Evolutionary conservation across 208 protist species (phyloP), one percentile per base, ranked within the genome.

Genomic region (Acanthamoeba rhysodes): DNA sequence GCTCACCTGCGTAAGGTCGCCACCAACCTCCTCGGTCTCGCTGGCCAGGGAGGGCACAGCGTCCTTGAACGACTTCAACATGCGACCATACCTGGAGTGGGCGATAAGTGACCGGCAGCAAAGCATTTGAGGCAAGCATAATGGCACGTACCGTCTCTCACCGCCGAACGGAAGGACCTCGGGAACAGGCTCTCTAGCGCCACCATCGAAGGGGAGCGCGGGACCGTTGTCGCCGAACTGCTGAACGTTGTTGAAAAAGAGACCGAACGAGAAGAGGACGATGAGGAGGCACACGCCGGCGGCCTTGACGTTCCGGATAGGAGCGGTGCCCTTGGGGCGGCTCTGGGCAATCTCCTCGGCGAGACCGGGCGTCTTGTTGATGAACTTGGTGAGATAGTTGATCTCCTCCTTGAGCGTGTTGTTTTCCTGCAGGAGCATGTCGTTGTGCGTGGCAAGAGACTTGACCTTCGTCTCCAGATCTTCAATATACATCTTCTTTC

Each of bases 401-500:
- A 96, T 90, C n/a, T 96, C 95, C n/a, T 96, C 96, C 78, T 88
- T 78, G 32, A 96, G 34, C n/a, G 80, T 57, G 29, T 22, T 84
- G 53, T 97, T 97, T 57, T 97, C 96, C 29, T 91, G 57, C 55
- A 91, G 59, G 34, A 91, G 85, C 34, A 16, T 12, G 24, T 91
- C 57, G 85, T 91, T 91, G 55, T 91, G 85, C 34, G 57, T 41
- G 9, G 91, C 95, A 6, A 97, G 29, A 50, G 95, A 84, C 48
- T 96, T 55, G 12, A 97, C 95, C 18, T 85, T 97, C 24, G 91
- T 90, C 66, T 97, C 96, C 45, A 97, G 68, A 37, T 97, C 95
- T 87, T 97, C 92, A 66, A 97, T 96, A 22, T 97, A 97, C n/a
- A 96, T 87, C 80, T 97, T 97, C 90, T 97, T 97, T 82, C 97